These are phyloP conservation scores for Meira nashicola DNA, from an alignment of 1,284 basidiomycete genomes.

Conservation along the genomic window DNA sequence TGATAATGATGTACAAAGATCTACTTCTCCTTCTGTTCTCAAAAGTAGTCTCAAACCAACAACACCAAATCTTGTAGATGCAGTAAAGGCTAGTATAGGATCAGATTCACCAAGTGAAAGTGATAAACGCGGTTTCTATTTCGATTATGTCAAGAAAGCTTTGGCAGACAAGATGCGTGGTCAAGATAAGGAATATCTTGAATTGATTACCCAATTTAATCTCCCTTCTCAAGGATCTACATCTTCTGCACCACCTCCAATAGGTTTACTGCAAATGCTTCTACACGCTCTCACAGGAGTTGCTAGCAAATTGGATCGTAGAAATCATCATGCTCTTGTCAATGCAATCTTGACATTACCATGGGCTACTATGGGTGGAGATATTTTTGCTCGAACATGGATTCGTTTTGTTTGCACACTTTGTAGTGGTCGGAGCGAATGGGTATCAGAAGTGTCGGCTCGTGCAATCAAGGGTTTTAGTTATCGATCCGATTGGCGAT, in stretches of 20 bases:
- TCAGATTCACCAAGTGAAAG: slow-evolving; percentile 10
- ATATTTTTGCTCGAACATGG: slow-evolving; percentile 61
- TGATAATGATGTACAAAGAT: too few relatives aligned
- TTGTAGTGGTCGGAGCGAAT: slow-evolving; percentile 87
- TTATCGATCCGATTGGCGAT: slow-evolving; percentile 59
- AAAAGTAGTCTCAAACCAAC: slow-evolving; percentile 1
- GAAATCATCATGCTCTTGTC: slow-evolving; percentile 74
- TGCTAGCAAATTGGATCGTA: slow-evolving; percentile 62
- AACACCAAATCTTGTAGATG: not conserved
- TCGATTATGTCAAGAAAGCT: slow-evolving; percentile 76
- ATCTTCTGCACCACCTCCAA: slow-evolving; percentile 19
- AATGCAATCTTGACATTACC: slow-evolving; percentile 81
- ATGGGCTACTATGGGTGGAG: slow-evolving; percentile 61
- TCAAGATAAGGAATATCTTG: slow-evolving; percentile 54
- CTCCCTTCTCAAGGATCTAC: slow-evolving; percentile 21
- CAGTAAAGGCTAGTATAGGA: not conserved
- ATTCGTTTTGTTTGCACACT: slow-evolving; percentile 76
- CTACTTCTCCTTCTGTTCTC: not conserved
- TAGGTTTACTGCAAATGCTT: slow-evolving; percentile 27
- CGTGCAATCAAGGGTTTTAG: slow-evolving; percentile 79
- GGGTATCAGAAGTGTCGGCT: slow-evolving; percentile 74
- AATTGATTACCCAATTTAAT: slow-evolving; percentile 58
- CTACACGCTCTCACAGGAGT: slow-evolving; percentile 57
- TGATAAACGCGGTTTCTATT: slow-evolving; percentile 64
- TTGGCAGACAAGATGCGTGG: slow-evolving; percentile 59